Conservation (phyloP, 805 yeast genomes). For the Kodamaea kakaduensis region DNA sequence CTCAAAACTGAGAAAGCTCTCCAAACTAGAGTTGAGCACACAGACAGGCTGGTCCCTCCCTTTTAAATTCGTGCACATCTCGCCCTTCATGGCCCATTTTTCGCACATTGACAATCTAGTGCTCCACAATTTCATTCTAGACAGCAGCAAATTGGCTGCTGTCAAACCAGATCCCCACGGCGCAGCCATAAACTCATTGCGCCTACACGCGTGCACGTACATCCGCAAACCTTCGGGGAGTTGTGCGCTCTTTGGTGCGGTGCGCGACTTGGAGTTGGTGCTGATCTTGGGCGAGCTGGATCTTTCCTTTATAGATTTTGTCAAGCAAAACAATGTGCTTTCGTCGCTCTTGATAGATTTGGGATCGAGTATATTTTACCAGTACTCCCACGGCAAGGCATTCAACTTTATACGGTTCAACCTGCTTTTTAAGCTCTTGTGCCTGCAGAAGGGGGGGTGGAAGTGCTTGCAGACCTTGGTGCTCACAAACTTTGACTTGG, state of each 20-base stretch:
- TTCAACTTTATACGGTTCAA: conserved; percentile 32
- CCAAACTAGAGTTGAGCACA: conserved; percentile 33
- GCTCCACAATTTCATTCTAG: conserved; percentile 42
- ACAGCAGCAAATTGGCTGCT: conserved; percentile 19
- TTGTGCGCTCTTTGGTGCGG: conserved; percentile 36
- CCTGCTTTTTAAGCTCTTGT: conserved; percentile 25
- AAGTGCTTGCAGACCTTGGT: conserved; percentile 21
- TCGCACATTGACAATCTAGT: conserved; percentile 37
- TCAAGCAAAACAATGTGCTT: conserved; percentile 33
- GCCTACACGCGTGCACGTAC: conserved; percentile 11
- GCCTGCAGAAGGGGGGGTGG: conserved; percentile 34
- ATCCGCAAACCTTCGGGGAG: conserved; percentile 10
- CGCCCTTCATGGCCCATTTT: conserved; percentile 42
- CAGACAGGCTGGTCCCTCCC: conserved; percentile 54
- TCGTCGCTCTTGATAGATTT: conserved; percentile 44
- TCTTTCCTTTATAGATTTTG: conserved; percentile 47
- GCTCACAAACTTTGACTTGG: conserved; percentile 32
- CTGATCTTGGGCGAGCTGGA: conserved; percentile 42
- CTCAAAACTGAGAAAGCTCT: neutral
- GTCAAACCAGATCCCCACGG: conserved; percentile 12
- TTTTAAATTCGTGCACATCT: conserved; percentile 39
- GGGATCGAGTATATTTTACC: conserved; percentile 43
- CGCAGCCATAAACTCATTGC: conserved; percentile 11
- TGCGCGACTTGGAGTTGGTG: conserved; percentile 33
- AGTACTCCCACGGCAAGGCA: conserved; percentile 12